These are phyloP conservation scores for Hyaloscypha bicolor DNA, from an alignment of 495 filamentous ascomycete species.

Conservation along the genomic window DNA sequence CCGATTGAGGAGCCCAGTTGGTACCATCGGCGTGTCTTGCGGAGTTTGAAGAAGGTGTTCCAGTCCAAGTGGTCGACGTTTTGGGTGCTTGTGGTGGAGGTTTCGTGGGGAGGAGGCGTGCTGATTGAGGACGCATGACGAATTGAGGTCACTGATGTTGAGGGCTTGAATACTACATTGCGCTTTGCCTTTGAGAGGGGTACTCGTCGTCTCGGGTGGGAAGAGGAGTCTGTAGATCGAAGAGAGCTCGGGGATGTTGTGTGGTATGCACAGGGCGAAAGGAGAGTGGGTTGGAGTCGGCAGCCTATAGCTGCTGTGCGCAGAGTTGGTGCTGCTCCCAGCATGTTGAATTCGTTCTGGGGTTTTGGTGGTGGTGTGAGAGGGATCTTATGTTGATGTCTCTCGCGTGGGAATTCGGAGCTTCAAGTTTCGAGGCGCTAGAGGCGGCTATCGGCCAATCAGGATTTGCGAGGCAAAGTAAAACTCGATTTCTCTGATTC, in stretches of 20 bases:
- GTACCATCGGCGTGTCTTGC: slow-evolving; percentile 79
- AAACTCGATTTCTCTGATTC: neutral
- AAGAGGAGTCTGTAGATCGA: slow-evolving; percentile 11
- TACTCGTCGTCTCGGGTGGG: slow-evolving; percentile 24
- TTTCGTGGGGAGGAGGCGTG: neutral
- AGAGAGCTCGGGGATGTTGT: slow-evolving; percentile 13
- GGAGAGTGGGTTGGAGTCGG: slow-evolving; percentile 29
- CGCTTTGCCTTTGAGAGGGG: slow-evolving; percentile 29
- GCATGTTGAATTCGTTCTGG: slow-evolving; percentile 22
- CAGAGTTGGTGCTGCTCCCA: slow-evolving; percentile 29
- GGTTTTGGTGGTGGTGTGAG: slow-evolving; percentile 4
- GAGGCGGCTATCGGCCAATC: neutral
- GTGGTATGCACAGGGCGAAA: slow-evolving; percentile 28
- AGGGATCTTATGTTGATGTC: slow-evolving; percentile 1
- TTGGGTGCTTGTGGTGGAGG: slow-evolving; percentile 2
- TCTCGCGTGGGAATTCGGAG: slow-evolving; percentile 6
- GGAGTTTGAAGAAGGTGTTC: slow-evolving; percentile 92
- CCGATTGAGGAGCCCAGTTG: slow-evolving; percentile 74
- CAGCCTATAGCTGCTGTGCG: slow-evolving; percentile 33
- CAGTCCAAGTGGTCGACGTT: slow-evolving; percentile 64
- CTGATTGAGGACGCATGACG: slow-evolving; percentile 23
- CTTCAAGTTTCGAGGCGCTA: neutral
- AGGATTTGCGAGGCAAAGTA: neutral
- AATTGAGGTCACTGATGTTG: neutral
- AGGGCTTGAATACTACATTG: slow-evolving; percentile 26